These are phyloP conservation scores for Eucalyptus albens DNA, from an alignment of 345 rosid species.

Conservation along the genomic window DNA sequence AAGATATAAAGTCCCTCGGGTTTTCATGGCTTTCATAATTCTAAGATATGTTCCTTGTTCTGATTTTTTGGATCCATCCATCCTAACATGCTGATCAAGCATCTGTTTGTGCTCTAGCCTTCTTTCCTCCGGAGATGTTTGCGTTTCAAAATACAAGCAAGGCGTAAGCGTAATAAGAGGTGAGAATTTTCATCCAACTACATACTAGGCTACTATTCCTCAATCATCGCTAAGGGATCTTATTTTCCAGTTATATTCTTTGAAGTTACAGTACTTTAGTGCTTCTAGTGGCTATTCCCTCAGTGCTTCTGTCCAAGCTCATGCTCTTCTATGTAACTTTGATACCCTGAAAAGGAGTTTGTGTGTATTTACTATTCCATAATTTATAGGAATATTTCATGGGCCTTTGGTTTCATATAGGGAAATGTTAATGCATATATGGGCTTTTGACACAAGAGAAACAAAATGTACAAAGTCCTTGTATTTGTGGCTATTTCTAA, in stretches of 20 bases:
- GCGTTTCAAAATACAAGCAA: conserved; percentile 46
- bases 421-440: neutral
- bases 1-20: neutral
- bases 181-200: conserved; percentile 6
- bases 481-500: neutral
- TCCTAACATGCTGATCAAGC: neutral
- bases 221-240: neutral
- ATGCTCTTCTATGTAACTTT: neutral
- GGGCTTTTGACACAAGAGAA: neutral
- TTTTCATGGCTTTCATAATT: neutral
- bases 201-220: neutral
- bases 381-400: neutral
- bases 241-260: neutral
- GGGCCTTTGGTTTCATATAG: neutral
- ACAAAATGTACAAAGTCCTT: neutral
- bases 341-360: neutral
- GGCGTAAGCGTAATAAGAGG: conserved; percentile 29
- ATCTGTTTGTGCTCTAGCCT: conserved; percentile 39
- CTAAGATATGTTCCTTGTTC: neutral
- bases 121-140: conserved; percentile 63
- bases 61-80: neutral
- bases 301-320: neutral
- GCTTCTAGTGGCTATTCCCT: neutral
- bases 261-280: neutral
- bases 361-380: neutral